Base-by-base conservation (phyloP, 1,284 basidiomycete species). In the Melampsora larici-populina region DNA sequence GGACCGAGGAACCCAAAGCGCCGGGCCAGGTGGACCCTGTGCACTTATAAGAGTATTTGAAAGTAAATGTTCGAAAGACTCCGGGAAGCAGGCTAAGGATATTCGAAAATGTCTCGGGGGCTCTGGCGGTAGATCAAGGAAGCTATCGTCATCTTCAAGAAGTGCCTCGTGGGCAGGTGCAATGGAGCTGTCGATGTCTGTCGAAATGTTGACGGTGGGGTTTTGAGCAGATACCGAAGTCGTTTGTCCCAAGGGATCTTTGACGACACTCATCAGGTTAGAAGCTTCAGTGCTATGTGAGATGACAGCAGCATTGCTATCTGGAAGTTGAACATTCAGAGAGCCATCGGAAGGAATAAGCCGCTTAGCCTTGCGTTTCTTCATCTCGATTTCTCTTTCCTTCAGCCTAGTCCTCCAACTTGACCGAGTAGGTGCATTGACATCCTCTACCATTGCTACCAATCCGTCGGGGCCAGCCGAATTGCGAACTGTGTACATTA, bases 31-130 rank as follows among this genome's bases (percentile, higher is more conserved):
- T 9, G 26, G 36, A 6, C 62, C 24, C 40, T 51, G 72, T 51
- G 63, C 21, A 24, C 46, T 49, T 29, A 62, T 58, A 58, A 75
- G 64, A 17, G 49, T 36, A 75, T 62, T 66, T 31, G 40, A 66
- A 51, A 75, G 36, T 26, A 75, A 36, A 26, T 51, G 64, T 49
- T 75, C 72, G 72, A 75, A 75, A 36, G 72, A 75, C 15, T 75
- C 72, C 49, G 72, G 72, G 48, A 75, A 62, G 24, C 64, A 75
- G 18, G 66, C 49, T 17, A 75, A 31, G 7, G 72, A 67, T 36
- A 67, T 43, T 75, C 72, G 63, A 40, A 66, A 67, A 66, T 75
- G 72, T 26, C 31, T 75, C 1, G 72, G 64, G 13, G 64, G 21
- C 18, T 33, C 26, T 11, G 31, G 51, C 17, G 51, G 51, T 13